Evolutionary conservation across 192 early-diverging fungal species (phyloP).

Genomic region (Chytriomyces sp.): DNA sequence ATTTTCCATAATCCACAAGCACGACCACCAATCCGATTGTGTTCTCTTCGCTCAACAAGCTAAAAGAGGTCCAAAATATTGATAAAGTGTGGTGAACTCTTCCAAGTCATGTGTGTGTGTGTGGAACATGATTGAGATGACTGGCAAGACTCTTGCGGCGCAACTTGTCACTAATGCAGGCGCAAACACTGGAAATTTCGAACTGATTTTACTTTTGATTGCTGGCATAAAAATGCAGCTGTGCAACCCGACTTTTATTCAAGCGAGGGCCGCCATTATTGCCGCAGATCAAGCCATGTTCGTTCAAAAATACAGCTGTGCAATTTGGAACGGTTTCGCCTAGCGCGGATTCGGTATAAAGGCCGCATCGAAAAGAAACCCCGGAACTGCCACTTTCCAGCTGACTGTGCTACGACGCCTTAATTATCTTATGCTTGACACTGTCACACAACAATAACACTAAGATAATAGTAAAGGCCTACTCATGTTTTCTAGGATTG

Average conservation of each 20-base stretch:
- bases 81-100: constrained; percentile 62
- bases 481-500: no score
- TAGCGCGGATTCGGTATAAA: constrained; percentile 56
- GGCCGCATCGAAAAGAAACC: neutral
- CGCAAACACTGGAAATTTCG: constrained; percentile 13
- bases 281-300: constrained; percentile 42
- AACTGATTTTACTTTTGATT: constrained; percentile 14
- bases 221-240: constrained; percentile 40
- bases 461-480: no score
- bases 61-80: constrained; percentile 55
- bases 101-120: constrained; percentile 49
- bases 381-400: neutral
- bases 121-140: constrained; percentile 50
- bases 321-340: constrained; percentile 58
- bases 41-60: constrained; percentile 10
- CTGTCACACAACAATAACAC: neutral
- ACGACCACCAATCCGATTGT: constrained; percentile 30
- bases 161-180: constrained; percentile 1
- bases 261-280: constrained; percentile 55
- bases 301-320: constrained; percentile 48
- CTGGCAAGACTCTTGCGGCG: constrained; percentile 24
- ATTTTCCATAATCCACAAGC: constrained; percentile 59
- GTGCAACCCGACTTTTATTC: constrained; percentile 57
- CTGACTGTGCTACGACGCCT: neutral
- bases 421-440: neutral